Percentiles rank a stretch among this genome's conserved stretches.
phyloP scores from a whole-genome alignment of 2,329 filamentous ascomycete species.

The Cadophora luteo-olivacea region DNA sequence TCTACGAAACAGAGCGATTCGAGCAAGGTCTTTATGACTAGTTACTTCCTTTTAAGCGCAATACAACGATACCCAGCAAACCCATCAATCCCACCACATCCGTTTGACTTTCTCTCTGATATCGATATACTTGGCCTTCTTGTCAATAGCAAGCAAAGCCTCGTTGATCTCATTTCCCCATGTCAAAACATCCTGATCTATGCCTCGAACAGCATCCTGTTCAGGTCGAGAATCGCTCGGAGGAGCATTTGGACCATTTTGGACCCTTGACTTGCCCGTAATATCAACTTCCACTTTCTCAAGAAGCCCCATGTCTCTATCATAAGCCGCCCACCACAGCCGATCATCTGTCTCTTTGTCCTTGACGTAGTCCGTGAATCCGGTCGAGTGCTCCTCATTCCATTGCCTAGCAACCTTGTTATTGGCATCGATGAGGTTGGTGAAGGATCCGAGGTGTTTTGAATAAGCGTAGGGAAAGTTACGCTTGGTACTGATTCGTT shows the following conservation, averaged over 20 bases:
- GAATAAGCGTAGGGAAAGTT: not conserved
- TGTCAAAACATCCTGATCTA: not conserved
- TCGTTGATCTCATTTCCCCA: not conserved
- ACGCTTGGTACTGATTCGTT: not conserved
- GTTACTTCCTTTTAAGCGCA: not conserved
- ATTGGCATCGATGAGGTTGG: slow-evolving; percentile 11
- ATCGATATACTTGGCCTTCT: not conserved
- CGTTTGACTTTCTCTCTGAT: not conserved
- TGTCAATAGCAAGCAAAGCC: not conserved
- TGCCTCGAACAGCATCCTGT: not conserved
- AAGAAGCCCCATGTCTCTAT: not conserved
- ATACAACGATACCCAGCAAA: not conserved
- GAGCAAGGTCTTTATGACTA: slow-evolving; percentile 66
- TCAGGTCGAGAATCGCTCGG: too few relatives aligned
- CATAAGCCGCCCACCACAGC: not conserved
- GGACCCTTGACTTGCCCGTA: not conserved
- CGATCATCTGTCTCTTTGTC: not conserved
- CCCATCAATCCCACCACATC: not conserved
- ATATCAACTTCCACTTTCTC: not conserved
- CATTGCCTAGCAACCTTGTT: not conserved
- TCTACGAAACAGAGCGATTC: slow-evolving; percentile 84
- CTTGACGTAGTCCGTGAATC: not conserved
- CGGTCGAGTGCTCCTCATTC: not conserved
- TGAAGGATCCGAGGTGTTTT: not conserved
- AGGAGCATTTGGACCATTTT: not conserved